phyloP scores from a whole-genome alignment of 345 rosid species.

The Bretschneidera sinensis region DNA sequence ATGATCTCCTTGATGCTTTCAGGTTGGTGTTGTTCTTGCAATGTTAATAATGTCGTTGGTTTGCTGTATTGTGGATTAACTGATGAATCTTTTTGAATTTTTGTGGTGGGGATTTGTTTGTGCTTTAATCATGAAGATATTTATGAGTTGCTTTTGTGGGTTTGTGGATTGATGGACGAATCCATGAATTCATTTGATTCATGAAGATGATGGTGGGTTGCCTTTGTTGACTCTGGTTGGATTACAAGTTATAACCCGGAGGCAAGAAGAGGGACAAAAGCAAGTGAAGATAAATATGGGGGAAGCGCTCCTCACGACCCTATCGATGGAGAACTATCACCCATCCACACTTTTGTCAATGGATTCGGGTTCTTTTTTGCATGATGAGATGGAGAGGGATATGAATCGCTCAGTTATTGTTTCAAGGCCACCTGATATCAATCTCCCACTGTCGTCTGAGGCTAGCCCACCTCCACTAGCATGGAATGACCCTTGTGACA shows the following conservation, averaged over 20 bases:
- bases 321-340: slow-evolving; percentile 69
- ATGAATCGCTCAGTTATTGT: slow-evolving; percentile 44
- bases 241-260: background rate
- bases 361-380: slow-evolving; percentile 58
- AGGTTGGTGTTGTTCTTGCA: slow-evolving; percentile 28
- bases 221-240: slow-evolving; percentile 14
- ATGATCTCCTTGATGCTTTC: slow-evolving; percentile 14
- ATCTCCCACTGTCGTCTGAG: slow-evolving; percentile 63
- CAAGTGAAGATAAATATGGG: slow-evolving; percentile 33
- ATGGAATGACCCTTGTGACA: slow-evolving; percentile 64
- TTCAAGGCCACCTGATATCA: slow-evolving; percentile 65
- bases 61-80: slow-evolving; percentile 22
- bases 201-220: slow-evolving; percentile 8
- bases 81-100: slow-evolving; percentile 10
- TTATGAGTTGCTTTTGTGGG: slow-evolving; percentile 48
- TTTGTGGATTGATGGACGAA: slow-evolving; percentile 52
- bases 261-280: slow-evolving; percentile 4
- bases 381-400: slow-evolving; percentile 62
- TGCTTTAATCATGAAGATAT: slow-evolving; percentile 47
- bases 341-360: slow-evolving; percentile 69
- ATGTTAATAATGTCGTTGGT: slow-evolving; percentile 14
- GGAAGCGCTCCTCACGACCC: slow-evolving; percentile 49
- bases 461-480: slow-evolving; percentile 43
- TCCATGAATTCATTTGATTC: slow-evolving; percentile 18
- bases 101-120: slow-evolving; percentile 17